Evolutionary conservation across 78 protist genomes (phyloP), one percentile per base, ranked within the genome.

Genomic region (Blattamonas nauphoetae): DNA sequence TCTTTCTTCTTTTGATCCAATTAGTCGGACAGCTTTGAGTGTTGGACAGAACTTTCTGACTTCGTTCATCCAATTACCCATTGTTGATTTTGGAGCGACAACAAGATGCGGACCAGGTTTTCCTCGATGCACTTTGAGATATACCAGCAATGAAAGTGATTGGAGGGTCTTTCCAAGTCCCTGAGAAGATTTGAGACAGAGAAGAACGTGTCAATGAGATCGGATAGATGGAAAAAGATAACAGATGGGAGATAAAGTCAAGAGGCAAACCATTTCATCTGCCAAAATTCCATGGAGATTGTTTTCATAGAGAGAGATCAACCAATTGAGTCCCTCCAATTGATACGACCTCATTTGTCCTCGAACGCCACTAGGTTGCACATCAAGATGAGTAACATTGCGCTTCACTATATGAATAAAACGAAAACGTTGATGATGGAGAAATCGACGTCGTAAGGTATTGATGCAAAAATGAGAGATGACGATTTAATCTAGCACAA

Each of bases 111-210:
- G 89, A n/a, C 97, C 97, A 3, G 88, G 35, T 38, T 90, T 45
- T 45, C 78, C 86, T 44, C 77, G 64, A 34, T 41, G 85, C 41
- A 93, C 85, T 29, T 91, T 92, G 55, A 97, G 82, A 86, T 90
- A 96, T 1, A 29, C 96, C 21, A 95, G 45, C 45, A 95, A 78
- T 29, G 95, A 91, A 32, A 94, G 92, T 11, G 95, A 89, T 90
- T 95, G 97, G 80, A 95, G 87, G 6, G 97, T 95, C 90, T 96
- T 96, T 42, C 97, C 97, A 0, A 96, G 93, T 1, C 97, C 97
- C 90, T 88, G 79, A 45, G 32, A 45, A 6, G 38, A 38, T 3
- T n/a, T n/a, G n/a, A n/a, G n/a, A n/a, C 33, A 3, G 42, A 3
- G 3, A 71, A 42, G 42, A 3, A 1, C 2, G 2, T 1, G n/a